Base-by-base conservation (phyloP, 2,329 filamentous ascomycete genomes). In the Berkeleyomyces rouxiae region DNA sequence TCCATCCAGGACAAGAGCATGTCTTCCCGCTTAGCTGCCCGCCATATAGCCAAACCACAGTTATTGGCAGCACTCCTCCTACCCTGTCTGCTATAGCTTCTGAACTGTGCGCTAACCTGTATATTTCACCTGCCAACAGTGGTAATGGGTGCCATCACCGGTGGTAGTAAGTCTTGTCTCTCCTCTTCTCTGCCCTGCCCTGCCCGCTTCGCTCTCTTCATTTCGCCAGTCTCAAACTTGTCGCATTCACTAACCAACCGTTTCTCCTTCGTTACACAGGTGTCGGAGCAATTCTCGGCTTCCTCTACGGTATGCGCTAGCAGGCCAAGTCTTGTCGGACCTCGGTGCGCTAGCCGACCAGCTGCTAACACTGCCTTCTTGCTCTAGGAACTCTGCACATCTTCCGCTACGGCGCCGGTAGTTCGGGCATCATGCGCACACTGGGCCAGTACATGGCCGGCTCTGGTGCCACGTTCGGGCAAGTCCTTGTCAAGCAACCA, bases 71-170 rank as follows among this genome's bases (percentile, higher is more conserved):
- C 9, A 58, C 13, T 59, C 7, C 23, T 23, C 11, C 43, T 59
- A 39, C 9, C n/a, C 23, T 59, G 47, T 9, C 33, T 37, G 57
- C 23, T 23, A 23, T 23, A 23, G 23, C 23, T 37, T 7, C 43
- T n/a, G 42, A 57, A 23, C 40, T 31, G 4, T 58, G 49, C 42
- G 59, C 59, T 64, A 58, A 61, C 62, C 57, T 39, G 5, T 11
- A 39, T 7, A 51, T 42, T 47, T 31, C 37, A 10, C 36, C 6
- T 33, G 16, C n/a, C 16, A 36, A 58, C 72, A 95, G 90, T 91
- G 74, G 96, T 96, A 80, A 96, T 97, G 90, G 93, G 93, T 69
- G 90, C 88, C 66, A 86, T 99, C 86, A 97, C 97, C 90, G 93
- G 93, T 69, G 89, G 90, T 73, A 95, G 92, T 97, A 87, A 70